A percentile compares a stretch with the other conserved stretches of the same genome.
Conservation (phyloP, 78 protist genomes). For the Dictyostelium discoideum region dicty_2.7 NC_007091.3:2679001-2679500, state of each 20-base stretch:
- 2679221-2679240: no score
- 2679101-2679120: no score
- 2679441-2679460: conserved; percentile 84
- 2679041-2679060: conserved; percentile 79
- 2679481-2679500: conserved; percentile 49
- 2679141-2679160: no score
- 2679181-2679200: no score
- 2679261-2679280: no score
- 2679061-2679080: conserved; percentile 72
- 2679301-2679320: background rate
- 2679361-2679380: conserved; percentile 73
- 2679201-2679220: no score
- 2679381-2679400: conserved; percentile 66
- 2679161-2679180: no score
- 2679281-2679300: no score
- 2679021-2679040: conserved; percentile 73
- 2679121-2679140: background rate
- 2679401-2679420: conserved; percentile 66
- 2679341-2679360: conserved; percentile 74
- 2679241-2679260: no score
- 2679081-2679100: conserved; percentile 76
- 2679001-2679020: conserved; percentile 71
- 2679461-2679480: conserved; percentile 27
- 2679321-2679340: conserved; percentile 83
- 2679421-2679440: conserved; percentile 75